Conservation (phyloP, 371 early-diverging fungal genomes). For the Synchytrium microbalum region DNA sequence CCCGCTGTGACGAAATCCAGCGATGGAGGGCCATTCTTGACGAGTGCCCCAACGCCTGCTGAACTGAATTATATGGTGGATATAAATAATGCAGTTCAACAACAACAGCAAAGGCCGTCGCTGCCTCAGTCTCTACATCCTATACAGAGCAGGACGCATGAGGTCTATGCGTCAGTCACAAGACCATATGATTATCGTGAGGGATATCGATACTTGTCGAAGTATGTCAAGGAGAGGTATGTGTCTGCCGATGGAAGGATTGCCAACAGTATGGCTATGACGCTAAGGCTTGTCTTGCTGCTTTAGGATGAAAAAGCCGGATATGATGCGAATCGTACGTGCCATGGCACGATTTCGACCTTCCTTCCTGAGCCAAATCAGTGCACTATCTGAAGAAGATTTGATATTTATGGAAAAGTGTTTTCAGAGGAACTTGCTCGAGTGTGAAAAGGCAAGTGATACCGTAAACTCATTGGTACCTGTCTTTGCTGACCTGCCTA, state of each 20-base stretch:
- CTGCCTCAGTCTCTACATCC: too few relatives aligned
- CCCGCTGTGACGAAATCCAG: too few relatives aligned
- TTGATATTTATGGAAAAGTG: slow-evolving; percentile 89
- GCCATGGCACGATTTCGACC: slow-evolving; percentile 83
- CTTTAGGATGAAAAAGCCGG: slow-evolving; percentile 70
- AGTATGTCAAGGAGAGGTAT: slow-evolving; percentile 67
- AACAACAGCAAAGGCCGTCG: too few relatives aligned
- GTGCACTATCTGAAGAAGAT: slow-evolving; percentile 85
- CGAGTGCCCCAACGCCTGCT: too few relatives aligned
- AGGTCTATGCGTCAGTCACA: slow-evolving; percentile 64
- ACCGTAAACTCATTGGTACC: neutral
- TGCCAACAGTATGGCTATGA: neutral
- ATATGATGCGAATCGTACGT: slow-evolving; percentile 76
- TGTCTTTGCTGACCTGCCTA: neutral
- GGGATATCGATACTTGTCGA: slow-evolving; percentile 78
- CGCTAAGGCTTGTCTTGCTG: neutral
- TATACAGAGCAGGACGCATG: too few relatives aligned
- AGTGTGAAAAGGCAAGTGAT: slow-evolving; percentile 23
- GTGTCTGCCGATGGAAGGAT: neutral
- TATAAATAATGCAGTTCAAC: too few relatives aligned
- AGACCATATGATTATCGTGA: slow-evolving; percentile 78
- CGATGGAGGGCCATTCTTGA: too few relatives aligned
- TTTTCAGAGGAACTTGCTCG: slow-evolving; percentile 75
- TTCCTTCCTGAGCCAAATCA: slow-evolving; percentile 78
- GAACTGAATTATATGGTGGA: too few relatives aligned